These are phyloP conservation scores for Lactarius sp. DNA, from an alignment of 768 basidiomycete genomes.

Conservation along the genomic window DNA sequence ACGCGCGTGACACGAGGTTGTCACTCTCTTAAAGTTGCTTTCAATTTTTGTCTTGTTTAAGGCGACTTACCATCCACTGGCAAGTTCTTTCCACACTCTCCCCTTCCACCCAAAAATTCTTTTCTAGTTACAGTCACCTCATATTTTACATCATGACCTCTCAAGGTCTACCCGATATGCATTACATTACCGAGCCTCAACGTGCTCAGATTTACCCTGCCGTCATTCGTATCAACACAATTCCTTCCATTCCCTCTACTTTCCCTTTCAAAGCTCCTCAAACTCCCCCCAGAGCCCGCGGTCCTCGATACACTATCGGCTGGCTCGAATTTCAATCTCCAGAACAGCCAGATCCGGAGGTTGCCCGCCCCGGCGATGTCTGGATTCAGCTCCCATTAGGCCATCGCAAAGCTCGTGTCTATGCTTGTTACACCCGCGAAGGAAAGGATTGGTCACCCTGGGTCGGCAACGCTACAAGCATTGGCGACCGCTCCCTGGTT, in stretches of 20 bases:
- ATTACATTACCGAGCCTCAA: constrained; percentile 16
- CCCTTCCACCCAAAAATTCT: not conserved
- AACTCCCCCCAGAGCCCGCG: constrained; percentile 4
- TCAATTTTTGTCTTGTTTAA: not conserved
- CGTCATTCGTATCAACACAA: constrained; percentile 4
- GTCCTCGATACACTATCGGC: constrained; percentile 17
- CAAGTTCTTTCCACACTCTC: too few species aligned
- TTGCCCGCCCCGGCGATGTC: constrained; percentile 19
- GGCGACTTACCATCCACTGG: too few species aligned
- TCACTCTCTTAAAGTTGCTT: too few species aligned
- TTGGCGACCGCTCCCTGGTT: not conserved
- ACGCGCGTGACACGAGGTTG: not conserved
- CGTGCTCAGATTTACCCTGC: constrained; percentile 16
- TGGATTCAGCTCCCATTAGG: constrained; percentile 22
- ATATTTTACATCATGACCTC: not conserved
- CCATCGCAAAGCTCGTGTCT: constrained; percentile 21
- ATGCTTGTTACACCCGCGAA: constrained; percentile 12
- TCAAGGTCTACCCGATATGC: constrained; percentile 10
- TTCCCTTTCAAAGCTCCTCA: constrained; percentile 17
- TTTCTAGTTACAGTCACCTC: too few species aligned
- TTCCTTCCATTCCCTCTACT: constrained; percentile 14
- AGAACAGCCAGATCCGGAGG: constrained; percentile 19
- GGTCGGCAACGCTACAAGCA: constrained; percentile 5
- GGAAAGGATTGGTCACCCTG: constrained; percentile 20
- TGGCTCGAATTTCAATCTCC: constrained; percentile 21